Base-by-base conservation (phyloP, 768 basidiomycete genomes). In the Tulasnella sp. region DNA sequence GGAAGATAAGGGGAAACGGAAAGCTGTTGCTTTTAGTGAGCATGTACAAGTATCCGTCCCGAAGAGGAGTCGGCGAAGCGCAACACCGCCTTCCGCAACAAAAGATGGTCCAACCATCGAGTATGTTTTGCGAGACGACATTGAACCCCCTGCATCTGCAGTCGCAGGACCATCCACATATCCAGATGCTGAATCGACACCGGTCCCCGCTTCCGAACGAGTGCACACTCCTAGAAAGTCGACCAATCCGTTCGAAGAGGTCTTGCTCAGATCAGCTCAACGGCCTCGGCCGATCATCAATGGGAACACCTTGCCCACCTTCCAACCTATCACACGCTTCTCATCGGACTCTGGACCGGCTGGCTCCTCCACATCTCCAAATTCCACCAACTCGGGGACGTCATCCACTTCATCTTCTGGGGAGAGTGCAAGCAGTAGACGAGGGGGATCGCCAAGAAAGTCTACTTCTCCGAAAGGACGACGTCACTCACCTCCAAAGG, bases 201-300 rank as follows among this genome's bases (percentile, higher is more conserved):
- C 34, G 30, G 7, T 42, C 30, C 53, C 42, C 52, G 11, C 29
- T 19, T 19, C 19, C 22, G 24, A n/a, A 54, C 53, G 19, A 54
- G n/a, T 19, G 42, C 53, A 38, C 29, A 31, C 38, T 7, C 38
- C 53, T n/a, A 46, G 24, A 15, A n/a, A 25, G 11, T 29, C 58
- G 3, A 52, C 31, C 10, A 62, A 62, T 42, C 60, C 60, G 24
- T 62, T 62, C 25, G 60, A 62, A 24, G 38, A 46, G 42, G 44
- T 62, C 41, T 49, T 62, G 25, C 31, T 41, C 19, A 19, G 38
- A 30, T 62, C 60, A 12, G 60, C 60, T 27, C 60, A 62, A 19
- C 60, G 53, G 27, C 42, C 56, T 5, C 27, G 41, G 11, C 43
- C 43, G 17, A 38, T 44, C 15, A 27, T 61, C 24, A 62, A 15